Conservation (phyloP, 148 eudicot species). For the Dysphania ambrosioides region DNA sequence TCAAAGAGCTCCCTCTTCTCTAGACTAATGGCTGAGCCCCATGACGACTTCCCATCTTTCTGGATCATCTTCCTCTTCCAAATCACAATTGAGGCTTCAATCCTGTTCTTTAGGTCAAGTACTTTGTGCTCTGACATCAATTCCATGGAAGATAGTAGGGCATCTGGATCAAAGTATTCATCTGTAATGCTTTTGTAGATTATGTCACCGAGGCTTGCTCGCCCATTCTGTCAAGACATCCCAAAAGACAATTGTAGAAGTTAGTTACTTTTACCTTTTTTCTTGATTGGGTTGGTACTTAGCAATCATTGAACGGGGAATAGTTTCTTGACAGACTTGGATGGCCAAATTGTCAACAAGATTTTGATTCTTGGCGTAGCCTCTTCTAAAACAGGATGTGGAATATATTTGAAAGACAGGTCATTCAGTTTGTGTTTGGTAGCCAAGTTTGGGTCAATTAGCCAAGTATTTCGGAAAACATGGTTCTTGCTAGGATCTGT, state of each 20-base stretch:
- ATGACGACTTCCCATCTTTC: slow-evolving; percentile 68
- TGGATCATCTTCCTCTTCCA: slow-evolving; percentile 84
- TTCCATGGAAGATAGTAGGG: slow-evolving; percentile 39
- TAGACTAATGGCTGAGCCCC: slow-evolving; percentile 72
- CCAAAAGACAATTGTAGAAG: background rate
- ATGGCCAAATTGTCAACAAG: too few relatives aligned
- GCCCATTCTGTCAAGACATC: slow-evolving; percentile 54
- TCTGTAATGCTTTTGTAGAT: slow-evolving; percentile 73
- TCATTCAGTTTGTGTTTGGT: too few relatives aligned
- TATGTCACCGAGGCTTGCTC: slow-evolving; percentile 72
- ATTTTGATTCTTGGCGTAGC: too few relatives aligned
- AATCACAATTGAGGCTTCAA: slow-evolving; percentile 81
- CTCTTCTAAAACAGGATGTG: too few relatives aligned
- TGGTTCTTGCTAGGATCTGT: too few relatives aligned
- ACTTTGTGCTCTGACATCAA: slow-evolving; percentile 70
- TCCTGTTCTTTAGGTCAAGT: slow-evolving; percentile 79
- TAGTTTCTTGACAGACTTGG: too few relatives aligned
- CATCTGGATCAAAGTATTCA: slow-evolving; percentile 55
- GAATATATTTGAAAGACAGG: too few relatives aligned
- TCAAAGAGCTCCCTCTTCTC: slow-evolving; percentile 87
- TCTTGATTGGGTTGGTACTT: background rate
- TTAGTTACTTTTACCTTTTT: background rate
- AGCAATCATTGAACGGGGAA: too few relatives aligned
- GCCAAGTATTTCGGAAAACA: too few relatives aligned
- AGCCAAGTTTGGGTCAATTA: too few relatives aligned